These are phyloP conservation scores for Rhypophila decipiens DNA, from an alignment of 495 filamentous ascomycete genomes.

Conservation along the genomic window DNA sequence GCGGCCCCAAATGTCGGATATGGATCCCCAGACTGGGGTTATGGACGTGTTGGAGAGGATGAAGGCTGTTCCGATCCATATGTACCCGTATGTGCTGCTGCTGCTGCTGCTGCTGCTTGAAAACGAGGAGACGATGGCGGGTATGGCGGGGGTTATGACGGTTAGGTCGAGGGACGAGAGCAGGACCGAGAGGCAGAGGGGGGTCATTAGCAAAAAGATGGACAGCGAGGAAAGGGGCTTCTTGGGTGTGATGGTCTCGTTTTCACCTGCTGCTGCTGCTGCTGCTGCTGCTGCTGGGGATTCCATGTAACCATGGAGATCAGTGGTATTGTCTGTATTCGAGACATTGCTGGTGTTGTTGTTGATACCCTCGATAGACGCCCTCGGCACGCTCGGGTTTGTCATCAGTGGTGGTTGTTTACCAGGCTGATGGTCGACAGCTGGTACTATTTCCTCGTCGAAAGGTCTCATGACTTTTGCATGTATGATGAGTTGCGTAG, in stretches of 20 bases:
- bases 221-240: neutral
- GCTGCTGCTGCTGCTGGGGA: too few relatives aligned
- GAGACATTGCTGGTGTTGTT: too few relatives aligned
- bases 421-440: too few relatives aligned
- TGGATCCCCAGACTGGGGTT: conserved; percentile 67
- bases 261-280: neutral
- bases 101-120: conserved; percentile 34
- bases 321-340: too few relatives aligned
- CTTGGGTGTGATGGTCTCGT: neutral
- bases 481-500: too few relatives aligned
- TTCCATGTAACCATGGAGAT: too few relatives aligned
- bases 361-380: too few relatives aligned
- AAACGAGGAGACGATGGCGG: conserved; percentile 55
- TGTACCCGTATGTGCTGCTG: conserved; percentile 41
- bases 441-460: too few relatives aligned
- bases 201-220: conserved; percentile 21
- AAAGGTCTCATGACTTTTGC: too few relatives aligned
- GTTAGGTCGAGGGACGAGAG: conserved; percentile 39
- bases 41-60: conserved; percentile 59
- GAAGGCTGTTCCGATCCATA: conserved; percentile 69
- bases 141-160: conserved; percentile 25
- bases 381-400: too few relatives aligned
- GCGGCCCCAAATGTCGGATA: conserved; percentile 75
- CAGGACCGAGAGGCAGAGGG: conserved; percentile 40
- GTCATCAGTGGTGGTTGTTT: too few relatives aligned